A percentile compares a stretch with the other conserved stretches of the same genome.
Evolutionary conservation across 2,329 filamentous ascomycete genomes (phyloP).

Genomic region (Aspergillus thermomutatus): DNA sequence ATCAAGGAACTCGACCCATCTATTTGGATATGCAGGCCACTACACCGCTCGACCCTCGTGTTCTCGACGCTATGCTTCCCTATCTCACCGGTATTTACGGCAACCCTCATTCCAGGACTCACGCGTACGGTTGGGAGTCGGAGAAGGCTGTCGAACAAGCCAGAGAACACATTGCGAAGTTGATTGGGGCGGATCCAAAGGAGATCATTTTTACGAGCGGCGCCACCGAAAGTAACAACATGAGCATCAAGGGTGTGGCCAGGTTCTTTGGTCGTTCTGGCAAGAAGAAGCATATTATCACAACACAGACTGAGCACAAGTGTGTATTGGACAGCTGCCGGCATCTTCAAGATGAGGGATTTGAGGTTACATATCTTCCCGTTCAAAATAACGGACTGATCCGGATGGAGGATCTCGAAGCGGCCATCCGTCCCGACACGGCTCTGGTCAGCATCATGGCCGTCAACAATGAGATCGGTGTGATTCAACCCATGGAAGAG

Average conservation of each 20-base stretch:
- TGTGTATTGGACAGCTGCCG: conserved; percentile 96
- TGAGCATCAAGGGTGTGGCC: conserved; percentile 98
- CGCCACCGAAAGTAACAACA: conserved; percentile 98
- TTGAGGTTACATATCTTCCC: conserved; percentile 93
- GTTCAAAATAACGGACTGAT: conserved; percentile 85
- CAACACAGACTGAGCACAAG: conserved; percentile 97
- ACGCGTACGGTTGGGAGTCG: conserved; percentile 98
- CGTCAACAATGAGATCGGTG: conserved; percentile 98
- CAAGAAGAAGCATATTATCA: conserved; percentile 99
- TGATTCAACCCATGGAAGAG: conserved; percentile 92
- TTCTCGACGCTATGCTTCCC: conserved; percentile 94
- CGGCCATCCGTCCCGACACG: conserved; percentile 86
- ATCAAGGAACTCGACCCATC: conserved; percentile 87
- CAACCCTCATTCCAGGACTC: conserved; percentile 94
- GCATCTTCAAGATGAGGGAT: conserved; percentile 94
- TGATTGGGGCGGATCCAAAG: conserved; percentile 93
- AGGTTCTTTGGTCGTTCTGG: conserved; percentile 88
- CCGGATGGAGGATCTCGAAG: conserved; percentile 77
- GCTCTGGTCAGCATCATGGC: conserved; percentile 95
- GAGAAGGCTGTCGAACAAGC: conserved; percentile 91
- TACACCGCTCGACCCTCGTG: conserved; percentile 88
- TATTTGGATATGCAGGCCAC: conserved; percentile 99
- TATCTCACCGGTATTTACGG: conserved; percentile 92
- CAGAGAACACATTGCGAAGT: conserved; percentile 72
- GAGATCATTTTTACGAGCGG: conserved; percentile 99